phyloP scores from a whole-genome alignment of 139 green algal genomes.

The Closterium sp. region DNA sequence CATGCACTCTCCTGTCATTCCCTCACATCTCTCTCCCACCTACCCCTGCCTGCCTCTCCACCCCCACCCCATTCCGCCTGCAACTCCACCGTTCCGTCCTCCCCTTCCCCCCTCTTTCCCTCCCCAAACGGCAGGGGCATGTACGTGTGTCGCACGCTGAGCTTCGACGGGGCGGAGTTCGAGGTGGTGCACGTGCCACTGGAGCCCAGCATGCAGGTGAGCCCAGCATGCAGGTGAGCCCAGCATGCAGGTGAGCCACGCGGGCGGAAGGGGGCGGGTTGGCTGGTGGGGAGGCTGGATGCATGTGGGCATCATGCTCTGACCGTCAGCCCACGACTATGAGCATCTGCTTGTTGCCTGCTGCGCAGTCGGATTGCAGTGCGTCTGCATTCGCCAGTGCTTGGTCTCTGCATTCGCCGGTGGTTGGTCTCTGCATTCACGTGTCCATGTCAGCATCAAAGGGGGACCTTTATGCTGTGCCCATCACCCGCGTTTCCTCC shows the following conservation, averaged over 20 bases:
- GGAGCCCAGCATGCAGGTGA: constrained; percentile 33
- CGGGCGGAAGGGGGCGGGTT: constrained; percentile 5
- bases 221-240: constrained; percentile 33
- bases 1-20: not conserved
- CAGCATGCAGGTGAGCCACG: constrained; percentile 30
- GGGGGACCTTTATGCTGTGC: too few species aligned
- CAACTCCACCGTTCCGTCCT: too few species aligned
- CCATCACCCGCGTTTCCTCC: not conserved
- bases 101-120: too few species aligned
- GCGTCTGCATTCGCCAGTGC: too few species aligned
- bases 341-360: not conserved
- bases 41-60: not conserved
- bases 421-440: not conserved
- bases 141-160: constrained; percentile 80
- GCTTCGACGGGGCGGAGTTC: constrained; percentile 79
- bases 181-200: constrained; percentile 50
- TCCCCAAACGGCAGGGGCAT: constrained; percentile 53
- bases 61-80: too few species aligned
- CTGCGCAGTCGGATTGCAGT: too few species aligned
- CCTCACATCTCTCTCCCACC: not conserved
- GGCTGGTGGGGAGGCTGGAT: too few species aligned
- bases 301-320: not conserved
- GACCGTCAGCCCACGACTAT: not conserved
- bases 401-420: not conserved
- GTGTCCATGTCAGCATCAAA: not conserved